Evolutionary conservation across 1,284 basidiomycete species (phyloP).

Genomic region (Pulveroboletus sp.): DNA sequence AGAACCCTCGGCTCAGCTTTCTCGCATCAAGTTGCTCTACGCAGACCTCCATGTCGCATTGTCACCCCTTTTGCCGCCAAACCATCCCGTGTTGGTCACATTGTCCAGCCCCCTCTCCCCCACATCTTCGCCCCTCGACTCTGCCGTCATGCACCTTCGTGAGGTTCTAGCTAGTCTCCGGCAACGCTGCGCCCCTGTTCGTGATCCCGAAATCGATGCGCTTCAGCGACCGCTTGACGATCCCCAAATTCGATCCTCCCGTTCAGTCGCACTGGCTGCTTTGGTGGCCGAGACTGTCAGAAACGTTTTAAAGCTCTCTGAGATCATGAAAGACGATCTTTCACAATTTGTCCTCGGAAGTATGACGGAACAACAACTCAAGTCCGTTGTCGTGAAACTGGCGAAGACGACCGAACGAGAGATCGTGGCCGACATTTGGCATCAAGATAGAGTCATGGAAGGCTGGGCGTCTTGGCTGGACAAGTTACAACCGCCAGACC

Average conservation of each 20-base stretch:
- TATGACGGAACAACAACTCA: constrained; percentile 63
- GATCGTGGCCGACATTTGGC: constrained; percentile 55
- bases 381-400: constrained; percentile 47
- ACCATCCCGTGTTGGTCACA: constrained; percentile 47
- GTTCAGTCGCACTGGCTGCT: constrained; percentile 36
- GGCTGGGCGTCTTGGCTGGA: constrained; percentile 47
- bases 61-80: constrained; percentile 52
- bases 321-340: constrained; percentile 65
- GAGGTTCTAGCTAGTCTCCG: constrained; percentile 52
- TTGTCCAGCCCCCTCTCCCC: constrained; percentile 61
- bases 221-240: constrained; percentile 46
- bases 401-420: constrained; percentile 55
- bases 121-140: constrained; percentile 63
- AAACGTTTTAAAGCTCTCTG: constrained; percentile 50
- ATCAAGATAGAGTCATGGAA: constrained; percentile 33
- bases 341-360: constrained; percentile 57
- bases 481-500: constrained; percentile 18
- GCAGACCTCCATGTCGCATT: constrained; percentile 53
- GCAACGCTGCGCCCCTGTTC: constrained; percentile 63
- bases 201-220: constrained; percentile 54
- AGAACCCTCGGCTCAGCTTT: constrained; percentile 46
- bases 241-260: constrained; percentile 23
- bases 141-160: constrained; percentile 50
- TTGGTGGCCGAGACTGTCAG: constrained; percentile 48
- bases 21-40: constrained; percentile 55